Evolutionary conservation across 1,139 yeast genomes (phyloP).

Genomic region (Eremothecium sinecaudum): DNA sequence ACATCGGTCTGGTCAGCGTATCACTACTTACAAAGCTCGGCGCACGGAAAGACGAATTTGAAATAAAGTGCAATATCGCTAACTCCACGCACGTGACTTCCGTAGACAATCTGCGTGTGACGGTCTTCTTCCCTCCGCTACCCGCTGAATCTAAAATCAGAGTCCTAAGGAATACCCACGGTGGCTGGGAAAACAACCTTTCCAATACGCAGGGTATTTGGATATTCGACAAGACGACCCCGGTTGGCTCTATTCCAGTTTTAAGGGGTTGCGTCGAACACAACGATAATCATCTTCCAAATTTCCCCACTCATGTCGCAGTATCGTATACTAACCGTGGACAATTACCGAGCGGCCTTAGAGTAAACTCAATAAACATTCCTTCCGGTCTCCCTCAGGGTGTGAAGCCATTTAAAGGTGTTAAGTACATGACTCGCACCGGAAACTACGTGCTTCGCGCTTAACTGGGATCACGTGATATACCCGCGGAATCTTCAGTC

Average conservation of each 20-base stretch:
- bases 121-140: conserved; percentile 35
- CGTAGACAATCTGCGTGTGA: conserved; percentile 50
- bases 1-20: conserved; percentile 48
- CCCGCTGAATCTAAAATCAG: conserved; percentile 14
- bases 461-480: too few species aligned
- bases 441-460: conserved; percentile 40
- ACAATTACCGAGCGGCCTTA: conserved; percentile 63
- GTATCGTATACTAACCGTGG: conserved; percentile 59
- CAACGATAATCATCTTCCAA: conserved; percentile 3
- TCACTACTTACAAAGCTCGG: conserved; percentile 60
- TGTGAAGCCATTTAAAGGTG: conserved; percentile 84
- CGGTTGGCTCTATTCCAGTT: conserved; percentile 61
- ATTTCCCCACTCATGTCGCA: conserved; percentile 30
- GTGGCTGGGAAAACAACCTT: conserved; percentile 34
- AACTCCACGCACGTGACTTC: conserved; percentile 43
- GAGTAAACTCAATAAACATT: conserved; percentile 58
- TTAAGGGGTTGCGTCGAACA: conserved; percentile 48
- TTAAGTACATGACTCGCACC: conserved; percentile 63
- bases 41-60: conserved; percentile 58
- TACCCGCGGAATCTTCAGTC: too few species aligned
- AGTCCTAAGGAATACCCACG: conserved; percentile 26
- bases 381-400: conserved; percentile 50
- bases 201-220: conserved; percentile 53
- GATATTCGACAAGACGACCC: conserved; percentile 52
- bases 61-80: conserved; percentile 50